Evolutionary conservation across 441 rosid species (phyloP).

Genomic region (Dalechampia spathulata): DNA sequence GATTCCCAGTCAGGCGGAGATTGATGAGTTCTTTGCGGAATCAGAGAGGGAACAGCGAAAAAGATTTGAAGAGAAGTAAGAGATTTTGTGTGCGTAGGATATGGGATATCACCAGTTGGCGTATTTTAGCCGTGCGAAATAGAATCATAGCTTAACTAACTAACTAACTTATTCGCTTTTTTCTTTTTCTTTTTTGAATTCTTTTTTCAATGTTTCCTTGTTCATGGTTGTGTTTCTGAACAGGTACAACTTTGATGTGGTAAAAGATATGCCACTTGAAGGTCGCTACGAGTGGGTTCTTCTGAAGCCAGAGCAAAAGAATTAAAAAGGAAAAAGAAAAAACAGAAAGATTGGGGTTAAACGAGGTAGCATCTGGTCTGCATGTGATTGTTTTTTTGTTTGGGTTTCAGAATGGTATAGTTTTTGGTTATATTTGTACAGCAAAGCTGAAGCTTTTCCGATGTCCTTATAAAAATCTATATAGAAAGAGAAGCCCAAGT

Average conservation of each 20-base stretch:
- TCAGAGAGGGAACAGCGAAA: slow-evolving; percentile 51
- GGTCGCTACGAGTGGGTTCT: slow-evolving; percentile 78
- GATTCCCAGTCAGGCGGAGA: slow-evolving; percentile 38
- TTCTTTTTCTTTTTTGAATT: too few relatives aligned
- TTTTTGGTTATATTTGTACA: too few relatives aligned
- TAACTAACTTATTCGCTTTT: slow-evolving; percentile 27
- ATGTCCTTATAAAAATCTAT: too few relatives aligned
- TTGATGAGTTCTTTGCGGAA: slow-evolving; percentile 50
- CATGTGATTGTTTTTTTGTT: slow-evolving; percentile 7
- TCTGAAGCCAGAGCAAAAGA: slow-evolving; percentile 31
- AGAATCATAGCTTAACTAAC: slow-evolving; percentile 30
- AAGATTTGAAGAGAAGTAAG: slow-evolving; percentile 57
- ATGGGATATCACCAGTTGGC: slow-evolving; percentile 13
- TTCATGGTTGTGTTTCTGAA: not conserved
- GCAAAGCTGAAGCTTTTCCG: too few relatives aligned
- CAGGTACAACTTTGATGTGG: slow-evolving; percentile 74
- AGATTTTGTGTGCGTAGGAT: slow-evolving; percentile 29
- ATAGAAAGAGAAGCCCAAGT: too few relatives aligned
- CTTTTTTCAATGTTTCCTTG: too few relatives aligned
- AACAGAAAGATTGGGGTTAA: slow-evolving; percentile 17
- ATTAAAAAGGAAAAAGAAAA: not conserved
- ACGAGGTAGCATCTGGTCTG: slow-evolving; percentile 20
- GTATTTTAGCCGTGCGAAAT: slow-evolving; percentile 19
- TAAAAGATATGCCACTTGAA: slow-evolving; percentile 57
- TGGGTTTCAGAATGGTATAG: too few relatives aligned